A percentile compares a stretch with the other conserved stretches of the same genome.
phyloP scores from a whole-genome alignment of 768 basidiomycete genomes.

The Tubosaeta sp. region DNA sequence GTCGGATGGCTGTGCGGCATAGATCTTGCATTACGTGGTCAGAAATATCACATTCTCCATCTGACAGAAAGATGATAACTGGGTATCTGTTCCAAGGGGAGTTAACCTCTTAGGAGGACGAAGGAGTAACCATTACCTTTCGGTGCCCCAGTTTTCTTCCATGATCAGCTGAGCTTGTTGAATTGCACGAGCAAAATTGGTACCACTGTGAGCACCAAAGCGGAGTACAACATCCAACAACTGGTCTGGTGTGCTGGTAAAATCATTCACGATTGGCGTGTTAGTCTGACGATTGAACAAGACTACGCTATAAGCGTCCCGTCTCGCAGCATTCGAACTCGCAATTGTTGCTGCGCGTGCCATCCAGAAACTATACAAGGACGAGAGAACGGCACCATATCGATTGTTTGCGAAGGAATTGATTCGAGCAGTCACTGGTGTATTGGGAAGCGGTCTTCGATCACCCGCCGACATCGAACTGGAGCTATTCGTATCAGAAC shows the following conservation, averaged over 20 bases:
- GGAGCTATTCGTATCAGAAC: conserved; percentile 35
- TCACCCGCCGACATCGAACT: conserved; percentile 46
- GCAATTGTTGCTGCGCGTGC: conserved; percentile 41
- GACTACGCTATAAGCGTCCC: conserved; percentile 48
- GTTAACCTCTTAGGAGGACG: too few species aligned
- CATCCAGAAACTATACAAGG: conserved; percentile 53
- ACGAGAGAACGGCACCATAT: conserved; percentile 55
- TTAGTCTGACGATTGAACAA: too few species aligned
- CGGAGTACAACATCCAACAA: conserved; percentile 38
- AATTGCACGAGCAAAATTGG: conserved; percentile 43
- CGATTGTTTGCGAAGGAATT: conserved; percentile 38
- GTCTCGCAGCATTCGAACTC: conserved; percentile 28
- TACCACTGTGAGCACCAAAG: conserved; percentile 33
- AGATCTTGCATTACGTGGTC: conserved; percentile 20
- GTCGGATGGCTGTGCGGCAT: too few species aligned
- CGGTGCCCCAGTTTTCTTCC: conserved; percentile 46
- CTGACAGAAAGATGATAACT: conserved; percentile 41
- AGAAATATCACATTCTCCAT: conserved; percentile 43
- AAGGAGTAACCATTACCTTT: conserved; percentile 32
- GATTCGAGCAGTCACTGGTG: conserved; percentile 40
- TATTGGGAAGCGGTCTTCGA: conserved; percentile 40
- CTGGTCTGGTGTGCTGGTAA: too few species aligned
- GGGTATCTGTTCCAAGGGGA: conserved; percentile 11
- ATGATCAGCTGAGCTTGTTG: conserved; percentile 33
- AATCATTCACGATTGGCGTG: too few species aligned